A percentile compares a stretch with the other conserved stretches of the same genome.
These are phyloP conservation scores for Peniophora sp. DNA, from an alignment of 1,284 basidiomycete genomes.

Conservation along the genomic window DNA sequence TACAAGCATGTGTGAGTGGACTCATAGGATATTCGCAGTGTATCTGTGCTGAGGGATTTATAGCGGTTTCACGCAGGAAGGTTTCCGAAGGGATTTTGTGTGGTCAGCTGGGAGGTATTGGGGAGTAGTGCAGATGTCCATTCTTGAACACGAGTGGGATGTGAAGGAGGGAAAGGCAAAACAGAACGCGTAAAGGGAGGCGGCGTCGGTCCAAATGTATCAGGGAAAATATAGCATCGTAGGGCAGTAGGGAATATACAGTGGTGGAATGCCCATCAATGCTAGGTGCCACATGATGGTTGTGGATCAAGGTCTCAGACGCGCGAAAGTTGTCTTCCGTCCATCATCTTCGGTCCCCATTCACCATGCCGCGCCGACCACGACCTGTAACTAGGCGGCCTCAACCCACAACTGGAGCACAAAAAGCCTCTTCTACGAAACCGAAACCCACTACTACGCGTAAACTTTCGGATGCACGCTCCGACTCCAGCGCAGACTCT, in stretches of 20 bases:
- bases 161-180: not conserved
- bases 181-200: too few species aligned
- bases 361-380: slow-evolving; percentile 21
- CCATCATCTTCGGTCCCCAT: not conserved
- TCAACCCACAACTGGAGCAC: not conserved
- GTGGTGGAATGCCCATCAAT: too few species aligned
- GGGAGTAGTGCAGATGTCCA: not conserved
- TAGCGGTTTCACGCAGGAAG: slow-evolving; percentile 1
- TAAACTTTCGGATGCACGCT: not conserved
- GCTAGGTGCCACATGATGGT: too few species aligned
- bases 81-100: not conserved
- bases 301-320: too few species aligned
- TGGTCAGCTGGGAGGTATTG: not conserved
- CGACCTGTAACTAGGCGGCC: slow-evolving; percentile 15
- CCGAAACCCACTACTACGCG: not conserved
- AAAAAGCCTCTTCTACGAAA: not conserved
- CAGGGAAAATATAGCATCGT: too few species aligned
- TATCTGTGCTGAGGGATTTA: not conserved
- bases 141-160: slow-evolving; percentile 3
- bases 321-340: too few species aligned
- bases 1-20: slow-evolving; percentile 3
- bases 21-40: not conserved
- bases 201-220: too few species aligned
- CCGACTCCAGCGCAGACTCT: not conserved
- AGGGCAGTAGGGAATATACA: too few species aligned